These are phyloP conservation scores for Chalciporus sp. DNA, from an alignment of 1,284 basidiomycete species.

Conservation along the genomic window DNA sequence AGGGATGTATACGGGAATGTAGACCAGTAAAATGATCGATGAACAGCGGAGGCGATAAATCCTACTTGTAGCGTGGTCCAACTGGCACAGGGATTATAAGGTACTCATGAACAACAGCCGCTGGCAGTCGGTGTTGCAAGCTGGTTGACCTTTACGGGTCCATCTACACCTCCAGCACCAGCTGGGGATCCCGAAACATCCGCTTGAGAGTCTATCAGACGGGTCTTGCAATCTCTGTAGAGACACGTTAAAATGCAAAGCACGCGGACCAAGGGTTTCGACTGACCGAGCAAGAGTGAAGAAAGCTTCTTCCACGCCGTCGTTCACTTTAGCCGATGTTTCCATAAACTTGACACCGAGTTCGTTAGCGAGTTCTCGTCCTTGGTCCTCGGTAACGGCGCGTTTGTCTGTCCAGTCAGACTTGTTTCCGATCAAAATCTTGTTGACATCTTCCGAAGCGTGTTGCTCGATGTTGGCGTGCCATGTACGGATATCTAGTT, in stretches of 20 bases:
- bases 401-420: constrained; percentile 99
- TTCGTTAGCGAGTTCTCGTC: constrained; percentile 81
- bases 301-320: constrained; percentile 99
- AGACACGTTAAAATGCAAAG: background rate
- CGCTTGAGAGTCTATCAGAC: constrained; percentile 93
- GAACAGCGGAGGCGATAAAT: constrained; percentile 8
- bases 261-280: background rate
- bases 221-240: constrained; percentile 92
- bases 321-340: constrained; percentile 96
- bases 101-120: constrained; percentile 60
- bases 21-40: constrained; percentile 13
- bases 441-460: constrained; percentile 98
- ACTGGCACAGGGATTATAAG: constrained; percentile 5
- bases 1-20: constrained; percentile 13
- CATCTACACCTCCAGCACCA: constrained; percentile 45
- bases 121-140: constrained; percentile 44
- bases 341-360: constrained; percentile 97
- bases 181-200: constrained; percentile 56
- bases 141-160: constrained; percentile 69
- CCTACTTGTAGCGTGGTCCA: constrained; percentile 9
- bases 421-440: constrained; percentile 99
- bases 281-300: constrained; percentile 92
- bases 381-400: constrained; percentile 86
- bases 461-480: constrained; percentile 99
- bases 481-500: constrained; percentile 96